These are phyloP conservation scores for Tetradesmus lagerheimii DNA, from an alignment of 139 green algal genomes.

Conservation along the genomic window DNA sequence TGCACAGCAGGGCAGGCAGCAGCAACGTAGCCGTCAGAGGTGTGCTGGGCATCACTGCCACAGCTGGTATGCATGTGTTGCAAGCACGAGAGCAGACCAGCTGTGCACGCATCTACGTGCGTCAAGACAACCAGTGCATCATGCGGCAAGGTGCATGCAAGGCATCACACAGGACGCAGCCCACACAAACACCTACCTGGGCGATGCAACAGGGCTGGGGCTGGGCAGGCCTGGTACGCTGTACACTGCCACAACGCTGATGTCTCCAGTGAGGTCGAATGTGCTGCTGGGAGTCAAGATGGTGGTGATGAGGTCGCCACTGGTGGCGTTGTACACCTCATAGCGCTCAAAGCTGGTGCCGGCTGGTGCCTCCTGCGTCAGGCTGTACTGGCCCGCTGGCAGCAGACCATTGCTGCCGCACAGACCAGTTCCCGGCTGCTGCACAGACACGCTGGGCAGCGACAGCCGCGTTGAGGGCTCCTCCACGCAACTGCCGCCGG, in stretches of 20 bases:
- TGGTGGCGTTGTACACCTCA: not conserved
- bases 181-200: not conserved
- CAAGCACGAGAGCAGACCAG: not conserved
- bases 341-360: not conserved
- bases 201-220: not conserved
- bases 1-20: not conserved
- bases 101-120: no score
- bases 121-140: no score
- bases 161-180: no score
- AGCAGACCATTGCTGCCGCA: not conserved
- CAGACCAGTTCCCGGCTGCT: not conserved
- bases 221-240: not conserved
- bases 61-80: not conserved
- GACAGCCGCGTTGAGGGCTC: not conserved
- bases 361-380: not conserved
- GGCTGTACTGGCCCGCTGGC: not conserved
- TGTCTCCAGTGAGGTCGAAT: no score
- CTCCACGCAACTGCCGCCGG: not conserved
- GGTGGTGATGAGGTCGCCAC: not conserved
- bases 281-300: not conserved
- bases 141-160: not conserved
- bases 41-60: no score
- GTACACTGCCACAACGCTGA: not conserved
- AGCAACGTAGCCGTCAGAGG: not conserved
- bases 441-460: not conserved